Evolutionary conservation across 1,284 basidiomycete genomes (phyloP), one percentile per base, ranked within the genome.

Genomic region (Ganoderma resinaceum): DNA sequence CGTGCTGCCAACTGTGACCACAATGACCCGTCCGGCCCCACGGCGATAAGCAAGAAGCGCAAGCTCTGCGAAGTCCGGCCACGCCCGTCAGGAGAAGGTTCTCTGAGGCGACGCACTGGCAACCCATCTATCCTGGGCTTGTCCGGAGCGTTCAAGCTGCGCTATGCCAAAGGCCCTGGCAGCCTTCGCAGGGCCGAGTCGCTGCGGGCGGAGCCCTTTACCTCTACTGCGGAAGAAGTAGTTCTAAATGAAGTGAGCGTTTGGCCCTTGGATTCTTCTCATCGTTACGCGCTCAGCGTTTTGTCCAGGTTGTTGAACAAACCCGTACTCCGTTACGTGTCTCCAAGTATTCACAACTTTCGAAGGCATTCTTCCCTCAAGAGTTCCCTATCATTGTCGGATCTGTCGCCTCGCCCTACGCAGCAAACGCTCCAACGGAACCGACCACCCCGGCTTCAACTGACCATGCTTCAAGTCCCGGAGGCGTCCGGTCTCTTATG

Each of bases 111-210:
- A 11, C 38, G 42, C 14, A 38, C 52, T 20, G 33, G 33, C 29
- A 35, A 46, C 23, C 63, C 23, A 31, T 38, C 53, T 37, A 31
- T 42, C 43, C 9, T 40, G 8, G 29, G 61, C 20, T 63, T 73
- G 18, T 69, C 60, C 26, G 70, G 72, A 5, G 70, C 70, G 18
- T 71, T 71, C 61, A 62, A 62, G 16, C 67, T 66, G 11, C 53
- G 64, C 29, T 73, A 72, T 62, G 73, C 75, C 18, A 67, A 63
- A 20, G 66, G 69, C 18, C 67, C 73, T 18, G 75, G 70, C 0
- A 75, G 73, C 52, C 57, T 76, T 20, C 67, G 75, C 2, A 63
- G 75, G 26, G 73, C 75, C 5, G 72, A 73, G 33, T 75, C 75
- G 0, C 61, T 76, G 62, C 66, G 71, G 23, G 69, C 71, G 5